Conservation (phyloP, 2,329 filamentous ascomycete genomes). For the Emericellopsis atlantica region DNA sequence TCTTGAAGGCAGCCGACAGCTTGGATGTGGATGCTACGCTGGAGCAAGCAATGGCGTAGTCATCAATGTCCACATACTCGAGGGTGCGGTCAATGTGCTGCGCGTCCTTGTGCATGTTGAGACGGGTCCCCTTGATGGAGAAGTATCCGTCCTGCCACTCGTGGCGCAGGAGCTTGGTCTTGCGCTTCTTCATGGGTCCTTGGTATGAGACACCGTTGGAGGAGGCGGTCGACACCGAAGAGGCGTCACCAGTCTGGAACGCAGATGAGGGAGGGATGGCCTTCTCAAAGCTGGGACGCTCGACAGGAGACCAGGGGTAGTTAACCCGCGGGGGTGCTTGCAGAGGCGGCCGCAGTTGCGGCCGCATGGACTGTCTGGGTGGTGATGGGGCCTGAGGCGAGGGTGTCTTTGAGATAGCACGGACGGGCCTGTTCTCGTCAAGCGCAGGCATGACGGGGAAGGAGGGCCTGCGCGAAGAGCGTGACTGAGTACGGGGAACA, state of each 20-base stretch:
- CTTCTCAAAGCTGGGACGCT: slow-evolving; percentile 31
- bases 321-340: slow-evolving; percentile 41
- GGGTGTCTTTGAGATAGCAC: slow-evolving; percentile 16
- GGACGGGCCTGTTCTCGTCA: slow-evolving; percentile 46
- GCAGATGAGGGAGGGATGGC: slow-evolving; percentile 23
- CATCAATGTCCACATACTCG: slow-evolving; percentile 76
- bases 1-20: slow-evolving; percentile 77
- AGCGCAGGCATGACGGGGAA: slow-evolving; percentile 57
- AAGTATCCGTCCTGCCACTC: slow-evolving; percentile 93
- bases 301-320: slow-evolving; percentile 43
- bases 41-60: slow-evolving; percentile 80
- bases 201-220: slow-evolving; percentile 52
- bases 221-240: slow-evolving; percentile 13
- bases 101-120: slow-evolving; percentile 63
- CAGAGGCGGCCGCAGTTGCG: slow-evolving; percentile 22
- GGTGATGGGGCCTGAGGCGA: slow-evolving; percentile 16
- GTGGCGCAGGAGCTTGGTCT: slow-evolving; percentile 76
- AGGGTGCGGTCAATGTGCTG: slow-evolving; percentile 42
- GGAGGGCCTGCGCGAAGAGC: slow-evolving; percentile 50
- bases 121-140: slow-evolving; percentile 62
- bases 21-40: slow-evolving; percentile 65
- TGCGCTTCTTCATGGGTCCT: slow-evolving; percentile 90
- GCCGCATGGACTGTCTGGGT: slow-evolving; percentile 17
- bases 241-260: slow-evolving; percentile 8
- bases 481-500: slow-evolving; percentile 35